Evolutionary conservation across 495 filamentous ascomycete species (phyloP), one percentile per base, ranked within the genome.

Genomic region (Aspergillus incahuasiensis): DNA sequence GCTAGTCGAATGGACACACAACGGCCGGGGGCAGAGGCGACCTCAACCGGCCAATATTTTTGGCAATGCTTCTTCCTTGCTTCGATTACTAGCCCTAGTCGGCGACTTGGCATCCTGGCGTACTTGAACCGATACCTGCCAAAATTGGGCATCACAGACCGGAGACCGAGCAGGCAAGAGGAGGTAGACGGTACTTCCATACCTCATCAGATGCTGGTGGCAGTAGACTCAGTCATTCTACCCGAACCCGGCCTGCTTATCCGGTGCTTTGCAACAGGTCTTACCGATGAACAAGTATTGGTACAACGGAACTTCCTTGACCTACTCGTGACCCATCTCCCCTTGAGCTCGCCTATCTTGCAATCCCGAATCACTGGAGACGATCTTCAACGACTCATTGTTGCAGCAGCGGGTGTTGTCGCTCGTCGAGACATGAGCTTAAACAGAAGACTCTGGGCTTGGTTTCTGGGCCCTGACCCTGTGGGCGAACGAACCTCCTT

Each of bases 41-140:
- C 78, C 13, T 71, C 77, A 9, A 86, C 83, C 24, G 89, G 92
- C 49, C 89, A 91, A 60, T 95, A 91, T 67, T 99, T 96, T 67
- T 99, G 94, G 94, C 94, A 99, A 74, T 96, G 90, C 69, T 87
- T 99, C 59, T 96, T 99, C 60, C 77, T 97, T 35, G 90, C 91
- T 13, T 84, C 89, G 0, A 95, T 99, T 34, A 96, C 92, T 6
- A 91, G 90, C 63, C 78, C 88, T 22, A 88, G 82, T 39, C 80
- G 95, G 56, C 82, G 94, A 42, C 86, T 87, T 59, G 94, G 94
- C 22, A 90, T 90, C 19, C 73, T 99, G 52, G 89, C 92, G 22
- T 97, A 89, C 68, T 73, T 99, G 42, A 74, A 80, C 22, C 86
- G 91, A 52, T 84, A 83, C 60, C 77, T 99, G 12, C 94, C 94